These are phyloP conservation scores for Hypoxylon trugodes DNA, from an alignment of 495 filamentous ascomycete species.

Conservation along the genomic window DNA sequence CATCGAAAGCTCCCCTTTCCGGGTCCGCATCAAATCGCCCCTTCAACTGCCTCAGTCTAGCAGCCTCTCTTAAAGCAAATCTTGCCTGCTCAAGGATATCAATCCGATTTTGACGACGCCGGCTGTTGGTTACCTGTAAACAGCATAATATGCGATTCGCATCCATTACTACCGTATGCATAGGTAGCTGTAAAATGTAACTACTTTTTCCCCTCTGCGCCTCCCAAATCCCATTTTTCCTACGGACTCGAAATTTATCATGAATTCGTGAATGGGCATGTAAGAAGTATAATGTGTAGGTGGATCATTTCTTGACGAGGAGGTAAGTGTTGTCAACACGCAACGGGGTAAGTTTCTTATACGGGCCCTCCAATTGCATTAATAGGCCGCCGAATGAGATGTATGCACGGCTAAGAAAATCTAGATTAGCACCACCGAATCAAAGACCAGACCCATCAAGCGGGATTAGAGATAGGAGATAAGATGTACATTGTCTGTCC, in stretches of 20 bases:
- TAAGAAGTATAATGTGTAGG: not conserved
- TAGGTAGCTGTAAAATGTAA: conserved; percentile 19
- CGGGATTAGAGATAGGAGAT: not conserved
- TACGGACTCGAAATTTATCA: conserved; percentile 21
- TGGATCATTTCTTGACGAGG: conserved; percentile 82
- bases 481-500: conserved; percentile 81
- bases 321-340: conserved; percentile 94
- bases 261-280: conserved; percentile 10
- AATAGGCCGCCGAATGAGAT: conserved; percentile 91
- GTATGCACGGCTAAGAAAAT: conserved; percentile 81
- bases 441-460: not conserved
- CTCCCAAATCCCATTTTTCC: conserved; percentile 7
- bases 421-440: conserved; percentile 30
- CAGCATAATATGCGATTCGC: conserved; percentile 13
- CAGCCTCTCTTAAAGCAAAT: not conserved
- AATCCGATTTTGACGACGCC: not conserved
- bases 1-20: conserved; percentile 89
- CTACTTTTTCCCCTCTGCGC: not conserved
- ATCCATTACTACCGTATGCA: conserved; percentile 8
- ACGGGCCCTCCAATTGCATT: conserved; percentile 89
- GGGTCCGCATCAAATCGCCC: conserved; percentile 61
- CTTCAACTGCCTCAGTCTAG: not conserved
- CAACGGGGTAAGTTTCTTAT: conserved; percentile 91
- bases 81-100: not conserved
- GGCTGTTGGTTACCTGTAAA: conserved; percentile 10